Conservation (phyloP, 2,329 filamentous ascomycete species). For the Trichophyton rubrum region DNA sequence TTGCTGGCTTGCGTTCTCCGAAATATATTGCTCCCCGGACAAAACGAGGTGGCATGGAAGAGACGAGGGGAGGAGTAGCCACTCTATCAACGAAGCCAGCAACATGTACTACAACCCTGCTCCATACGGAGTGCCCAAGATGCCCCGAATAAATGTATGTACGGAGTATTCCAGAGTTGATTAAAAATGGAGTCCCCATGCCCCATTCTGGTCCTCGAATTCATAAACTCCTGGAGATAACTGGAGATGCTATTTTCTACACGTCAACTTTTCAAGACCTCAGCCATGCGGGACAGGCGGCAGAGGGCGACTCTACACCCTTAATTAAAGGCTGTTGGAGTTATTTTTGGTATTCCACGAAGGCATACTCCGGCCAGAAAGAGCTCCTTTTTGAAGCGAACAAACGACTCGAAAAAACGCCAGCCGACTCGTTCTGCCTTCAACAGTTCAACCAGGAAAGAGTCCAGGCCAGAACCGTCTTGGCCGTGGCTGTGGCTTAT, state of each 20-base stretch:
- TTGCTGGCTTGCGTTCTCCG: constrained; percentile 16
- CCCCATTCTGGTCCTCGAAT: not conserved
- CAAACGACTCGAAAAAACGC: not conserved
- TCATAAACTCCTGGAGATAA: not conserved
- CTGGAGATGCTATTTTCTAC: not conserved
- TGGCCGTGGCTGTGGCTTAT: constrained; percentile 3
- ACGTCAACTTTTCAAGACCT: not conserved
- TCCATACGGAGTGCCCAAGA: not conserved
- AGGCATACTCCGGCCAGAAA: not conserved
- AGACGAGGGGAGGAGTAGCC: not conserved
- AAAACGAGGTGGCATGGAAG: not conserved
- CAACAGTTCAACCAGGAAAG: not conserved
- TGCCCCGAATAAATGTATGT: not conserved
- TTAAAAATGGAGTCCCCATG: not conserved
- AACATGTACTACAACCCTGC: not conserved
- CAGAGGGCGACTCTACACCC: not conserved
- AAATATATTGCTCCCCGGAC: not conserved
- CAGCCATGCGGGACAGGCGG: not conserved
- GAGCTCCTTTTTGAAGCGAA: not conserved
- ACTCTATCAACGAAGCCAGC: too few species aligned
- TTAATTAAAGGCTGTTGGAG: not conserved
- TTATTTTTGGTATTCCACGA: not conserved
- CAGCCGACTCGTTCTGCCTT: not conserved
- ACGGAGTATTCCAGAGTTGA: not conserved
- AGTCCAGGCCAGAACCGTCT: not conserved